Evolutionary conservation across 768 basidiomycete genomes (phyloP).

Genomic region (Trametopsis cervina): DNA sequence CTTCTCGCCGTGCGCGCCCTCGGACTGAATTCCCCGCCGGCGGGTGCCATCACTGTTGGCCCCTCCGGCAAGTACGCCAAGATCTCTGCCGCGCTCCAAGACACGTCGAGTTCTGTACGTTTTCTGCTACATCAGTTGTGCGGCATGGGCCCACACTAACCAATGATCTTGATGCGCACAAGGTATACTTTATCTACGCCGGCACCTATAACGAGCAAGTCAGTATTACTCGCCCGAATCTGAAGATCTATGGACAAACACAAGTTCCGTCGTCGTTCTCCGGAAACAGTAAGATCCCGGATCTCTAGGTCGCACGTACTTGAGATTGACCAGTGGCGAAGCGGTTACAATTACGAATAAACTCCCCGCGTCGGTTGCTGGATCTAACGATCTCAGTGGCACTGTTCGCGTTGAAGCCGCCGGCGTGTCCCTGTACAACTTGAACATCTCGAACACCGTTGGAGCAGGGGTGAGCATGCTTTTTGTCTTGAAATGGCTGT

Average conservation of each 20-base stretch:
- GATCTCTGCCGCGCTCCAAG: conserved; percentile 15
- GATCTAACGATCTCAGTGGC: conserved; percentile 20
- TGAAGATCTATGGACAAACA: conserved; percentile 19
- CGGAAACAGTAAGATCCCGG: conserved; percentile 17
- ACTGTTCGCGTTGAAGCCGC: conserved; percentile 19
- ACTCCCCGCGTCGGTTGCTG: conserved; percentile 19
- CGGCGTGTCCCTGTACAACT: conserved; percentile 19
- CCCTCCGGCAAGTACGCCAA: conserved; percentile 14
- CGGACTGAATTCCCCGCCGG: conserved; percentile 16
- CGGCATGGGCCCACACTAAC: neutral
- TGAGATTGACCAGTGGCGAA: conserved; percentile 1
- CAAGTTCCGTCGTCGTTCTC: conserved; percentile 13
- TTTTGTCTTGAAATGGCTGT: neutral
- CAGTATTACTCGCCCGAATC: conserved; percentile 16
- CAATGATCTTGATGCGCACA: neutral
- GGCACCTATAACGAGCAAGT: conserved; percentile 18
- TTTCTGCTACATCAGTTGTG: neutral
- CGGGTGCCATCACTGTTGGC: conserved; percentile 19
- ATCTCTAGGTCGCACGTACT: neutral
- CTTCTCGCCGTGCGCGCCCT: neutral
- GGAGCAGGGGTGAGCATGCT: conserved; percentile 11
- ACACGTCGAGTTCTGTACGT: conserved; percentile 18
- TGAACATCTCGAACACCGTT: conserved; percentile 22
- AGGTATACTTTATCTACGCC: conserved; percentile 18
- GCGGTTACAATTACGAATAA: conserved; percentile 20